These are phyloP conservation scores for Microcos paniculata DNA, from an alignment of 345 rosid genomes.

Conservation along the genomic window DNA sequence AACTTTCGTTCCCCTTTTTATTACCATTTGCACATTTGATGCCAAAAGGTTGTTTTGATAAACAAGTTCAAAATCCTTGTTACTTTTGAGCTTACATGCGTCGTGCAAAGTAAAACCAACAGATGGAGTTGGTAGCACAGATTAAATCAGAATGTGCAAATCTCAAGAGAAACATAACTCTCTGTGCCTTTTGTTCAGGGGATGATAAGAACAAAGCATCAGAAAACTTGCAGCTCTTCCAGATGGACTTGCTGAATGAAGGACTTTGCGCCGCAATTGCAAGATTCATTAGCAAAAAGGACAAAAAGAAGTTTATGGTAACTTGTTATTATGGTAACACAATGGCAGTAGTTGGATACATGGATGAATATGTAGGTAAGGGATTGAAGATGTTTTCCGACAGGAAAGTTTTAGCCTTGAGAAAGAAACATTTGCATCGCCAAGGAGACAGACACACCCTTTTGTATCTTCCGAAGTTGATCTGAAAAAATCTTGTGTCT, in stretches of 20 bases:
- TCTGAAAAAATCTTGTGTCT: neutral
- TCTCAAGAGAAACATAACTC: no score
- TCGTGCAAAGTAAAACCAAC: no score
- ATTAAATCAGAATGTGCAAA: no score
- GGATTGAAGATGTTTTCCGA: slow-evolving; percentile 1
- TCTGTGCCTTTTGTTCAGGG: slow-evolving; percentile 17
- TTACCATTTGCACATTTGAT: neutral
- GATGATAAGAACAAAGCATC: slow-evolving; percentile 42
- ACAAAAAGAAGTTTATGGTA: no score
- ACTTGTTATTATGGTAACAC: no score
- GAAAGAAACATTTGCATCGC: neutral
- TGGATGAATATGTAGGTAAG: no score
- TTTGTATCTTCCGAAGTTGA: slow-evolving; percentile 21
- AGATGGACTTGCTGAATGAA: slow-evolving; percentile 39
- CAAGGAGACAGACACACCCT: slow-evolving; percentile 25
- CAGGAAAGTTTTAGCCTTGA: neutral
- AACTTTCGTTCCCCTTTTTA: neutral
- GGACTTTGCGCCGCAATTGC: slow-evolving; percentile 23
- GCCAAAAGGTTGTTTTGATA: neutral
- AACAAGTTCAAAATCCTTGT: no score
- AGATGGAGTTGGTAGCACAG: neutral
- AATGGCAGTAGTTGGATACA: no score
- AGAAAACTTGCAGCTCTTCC: slow-evolving; percentile 41
- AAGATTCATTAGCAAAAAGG: neutral
- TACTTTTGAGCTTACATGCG: neutral